phyloP scores from a whole-genome alignment of 768 basidiomycete genomes.

The Lentinula sp. region DNA sequence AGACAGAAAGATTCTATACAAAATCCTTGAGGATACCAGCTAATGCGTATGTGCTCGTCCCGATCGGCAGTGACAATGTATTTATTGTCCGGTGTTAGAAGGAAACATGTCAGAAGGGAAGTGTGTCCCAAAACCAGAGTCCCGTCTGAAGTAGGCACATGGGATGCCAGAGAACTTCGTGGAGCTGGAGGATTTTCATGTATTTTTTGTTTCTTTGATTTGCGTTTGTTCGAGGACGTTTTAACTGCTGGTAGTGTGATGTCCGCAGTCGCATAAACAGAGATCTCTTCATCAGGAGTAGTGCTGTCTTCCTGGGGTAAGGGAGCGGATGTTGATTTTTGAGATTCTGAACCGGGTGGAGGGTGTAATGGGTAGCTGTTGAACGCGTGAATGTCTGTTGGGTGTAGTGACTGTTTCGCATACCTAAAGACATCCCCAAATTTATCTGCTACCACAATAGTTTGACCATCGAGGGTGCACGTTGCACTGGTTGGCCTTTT shows the following conservation, averaged over 20 bases:
- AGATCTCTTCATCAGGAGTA: neutral
- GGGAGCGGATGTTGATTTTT: neutral
- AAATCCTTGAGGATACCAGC: conserved; percentile 83
- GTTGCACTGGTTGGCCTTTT: conserved; percentile 74
- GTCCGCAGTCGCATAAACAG: neutral
- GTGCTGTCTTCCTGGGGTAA: neutral
- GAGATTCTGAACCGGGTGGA: neutral
- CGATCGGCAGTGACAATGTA: conserved; percentile 87
- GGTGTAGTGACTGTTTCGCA: neutral
- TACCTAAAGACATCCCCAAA: conserved; percentile 92
- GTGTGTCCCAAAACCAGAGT: conserved; percentile 81
- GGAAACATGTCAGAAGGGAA: conserved; percentile 72
- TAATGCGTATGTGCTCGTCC: conserved; percentile 93
- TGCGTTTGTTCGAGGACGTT: conserved; percentile 17
- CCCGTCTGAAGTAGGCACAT: conserved; percentile 66
- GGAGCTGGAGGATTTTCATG: conserved; percentile 9
- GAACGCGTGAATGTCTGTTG: neutral
- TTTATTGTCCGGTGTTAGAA: conserved; percentile 60
- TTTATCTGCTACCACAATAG: conserved; percentile 85
- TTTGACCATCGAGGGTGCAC: conserved; percentile 55
- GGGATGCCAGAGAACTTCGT: conserved; percentile 38
- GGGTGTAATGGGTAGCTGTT: conserved; percentile 57
- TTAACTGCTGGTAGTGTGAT: neutral
- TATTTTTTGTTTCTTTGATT: conserved; percentile 13
- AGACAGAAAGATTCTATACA: conserved; percentile 84